These are phyloP conservation scores for Ceratocystis albifundus DNA, from an alignment of 2,329 filamentous ascomycete genomes.

Conservation along the genomic window DNA sequence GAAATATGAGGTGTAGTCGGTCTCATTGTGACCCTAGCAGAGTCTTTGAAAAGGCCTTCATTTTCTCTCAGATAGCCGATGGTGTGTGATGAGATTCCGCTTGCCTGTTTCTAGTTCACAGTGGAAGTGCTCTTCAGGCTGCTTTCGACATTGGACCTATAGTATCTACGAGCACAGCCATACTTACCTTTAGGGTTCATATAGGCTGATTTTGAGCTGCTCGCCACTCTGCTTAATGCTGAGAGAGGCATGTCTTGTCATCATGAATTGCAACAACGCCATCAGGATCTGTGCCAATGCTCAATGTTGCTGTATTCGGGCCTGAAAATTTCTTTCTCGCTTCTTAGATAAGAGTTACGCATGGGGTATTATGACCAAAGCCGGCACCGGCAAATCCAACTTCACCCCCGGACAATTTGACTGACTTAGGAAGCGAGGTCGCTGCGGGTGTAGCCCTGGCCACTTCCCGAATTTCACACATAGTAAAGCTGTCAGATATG, in stretches of 20 bases:
- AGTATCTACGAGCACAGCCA: slow-evolving; percentile 25
- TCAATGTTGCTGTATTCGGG: slow-evolving; percentile 24
- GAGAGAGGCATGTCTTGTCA: neutral
- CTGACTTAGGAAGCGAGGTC: slow-evolving; percentile 28
- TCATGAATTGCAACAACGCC: slow-evolving; percentile 24
- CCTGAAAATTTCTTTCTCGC: slow-evolving; percentile 26
- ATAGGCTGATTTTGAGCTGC: neutral
- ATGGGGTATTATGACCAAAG: slow-evolving; percentile 30
- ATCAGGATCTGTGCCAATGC: slow-evolving; percentile 28
- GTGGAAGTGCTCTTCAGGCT: slow-evolving; percentile 27
- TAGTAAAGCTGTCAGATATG: slow-evolving; percentile 22
- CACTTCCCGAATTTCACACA: slow-evolving; percentile 28
- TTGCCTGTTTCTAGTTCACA: slow-evolving; percentile 27
- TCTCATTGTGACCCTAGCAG: too few relatives aligned
- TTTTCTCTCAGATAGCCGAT: slow-evolving; percentile 23
- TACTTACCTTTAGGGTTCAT: slow-evolving; percentile 22
- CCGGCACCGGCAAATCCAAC: slow-evolving; percentile 29
- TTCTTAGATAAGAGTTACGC: slow-evolving; percentile 28
- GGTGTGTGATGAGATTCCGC: slow-evolving; percentile 26
- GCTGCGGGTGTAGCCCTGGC: slow-evolving; percentile 28
- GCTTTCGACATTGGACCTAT: slow-evolving; percentile 27
- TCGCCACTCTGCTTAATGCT: neutral
- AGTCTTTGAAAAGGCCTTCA: too few relatives aligned
- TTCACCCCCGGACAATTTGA: slow-evolving; percentile 26
- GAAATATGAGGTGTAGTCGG: too few relatives aligned